Conservation (phyloP, 306 rosid species). For the Quercus suber region DNA sequence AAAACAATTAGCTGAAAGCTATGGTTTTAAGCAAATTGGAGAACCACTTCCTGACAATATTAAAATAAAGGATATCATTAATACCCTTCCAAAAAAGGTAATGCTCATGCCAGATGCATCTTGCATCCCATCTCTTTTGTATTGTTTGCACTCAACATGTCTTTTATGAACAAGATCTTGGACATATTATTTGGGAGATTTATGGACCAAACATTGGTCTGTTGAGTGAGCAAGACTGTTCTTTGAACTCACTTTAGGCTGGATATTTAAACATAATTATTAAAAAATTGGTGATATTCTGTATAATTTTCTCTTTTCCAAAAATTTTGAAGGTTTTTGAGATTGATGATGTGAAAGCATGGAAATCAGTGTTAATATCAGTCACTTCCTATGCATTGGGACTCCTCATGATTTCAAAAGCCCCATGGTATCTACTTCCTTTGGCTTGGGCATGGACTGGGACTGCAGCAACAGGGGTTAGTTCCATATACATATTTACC, state of each 20-base stretch:
- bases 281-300: background rate
- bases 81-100: conserved; percentile 88
- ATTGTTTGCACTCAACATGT: background rate
- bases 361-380: conserved; percentile 83
- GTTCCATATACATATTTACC: conserved; percentile 34
- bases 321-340: conserved; percentile 64
- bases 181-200: conserved; percentile 4
- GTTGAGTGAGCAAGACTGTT: background rate
- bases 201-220: background rate
- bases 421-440: conserved; percentile 98
- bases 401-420: conserved; percentile 74
- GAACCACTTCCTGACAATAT: conserved; percentile 74
- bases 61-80: conserved; percentile 65
- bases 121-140: conserved; percentile 4
- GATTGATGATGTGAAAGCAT: conserved; percentile 74
- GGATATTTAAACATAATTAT: background rate
- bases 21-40: conserved; percentile 80
- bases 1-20: conserved; percentile 64
- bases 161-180: conserved; percentile 2
- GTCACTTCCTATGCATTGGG: conserved; percentile 83
- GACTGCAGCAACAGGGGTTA: conserved; percentile 94
- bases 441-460: conserved; percentile 99
- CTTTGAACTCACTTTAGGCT: background rate
- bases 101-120: conserved; percentile 4
- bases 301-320: conserved; percentile 8